Evolutionary conservation across 2,329 filamentous ascomycete genomes (phyloP).

Genomic region (Periconia macrospinosa): DNA sequence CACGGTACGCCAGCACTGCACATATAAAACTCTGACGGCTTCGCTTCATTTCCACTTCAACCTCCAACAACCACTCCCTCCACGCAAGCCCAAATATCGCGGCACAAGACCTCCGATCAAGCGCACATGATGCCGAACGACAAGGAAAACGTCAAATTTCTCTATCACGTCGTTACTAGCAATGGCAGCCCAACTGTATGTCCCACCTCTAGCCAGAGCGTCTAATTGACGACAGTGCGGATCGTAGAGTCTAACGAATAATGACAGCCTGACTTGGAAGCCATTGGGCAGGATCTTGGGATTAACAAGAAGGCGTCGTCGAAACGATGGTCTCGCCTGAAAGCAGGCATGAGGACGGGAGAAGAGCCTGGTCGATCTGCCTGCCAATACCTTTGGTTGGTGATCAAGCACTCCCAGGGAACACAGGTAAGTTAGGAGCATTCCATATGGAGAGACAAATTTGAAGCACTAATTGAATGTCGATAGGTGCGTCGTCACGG

Average conservation of each 20-base stretch:
- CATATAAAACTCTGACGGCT: no score
- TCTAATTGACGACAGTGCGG: neutral
- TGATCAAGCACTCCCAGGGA: slow-evolving; percentile 27
- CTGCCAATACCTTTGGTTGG: slow-evolving; percentile 32
- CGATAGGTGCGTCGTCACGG: no score
- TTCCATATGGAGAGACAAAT: no score
- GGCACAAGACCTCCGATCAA: no score
- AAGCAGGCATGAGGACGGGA: slow-evolving; percentile 22
- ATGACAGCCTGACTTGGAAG: slow-evolving; percentile 35
- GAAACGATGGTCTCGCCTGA: slow-evolving; percentile 41
- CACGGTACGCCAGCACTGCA: no score
- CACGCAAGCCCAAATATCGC: no score
- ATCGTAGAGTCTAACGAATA: neutral
- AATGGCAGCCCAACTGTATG: slow-evolving; percentile 24
- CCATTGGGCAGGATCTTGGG: slow-evolving; percentile 24
- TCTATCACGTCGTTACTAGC: slow-evolving; percentile 33
- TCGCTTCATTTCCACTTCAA: no score
- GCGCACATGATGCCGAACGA: slow-evolving; percentile 26
- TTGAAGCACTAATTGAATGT: no score
- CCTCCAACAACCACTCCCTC: no score
- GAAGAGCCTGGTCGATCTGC: slow-evolving; percentile 15
- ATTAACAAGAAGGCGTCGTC: slow-evolving; percentile 27
- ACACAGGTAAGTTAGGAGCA: slow-evolving; percentile 17
- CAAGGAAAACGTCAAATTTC: slow-evolving; percentile 31
- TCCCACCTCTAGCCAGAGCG: neutral